These are phyloP conservation scores for Mycena albidolilacea DNA, from an alignment of 768 basidiomycete species.

Conservation along the genomic window DNA sequence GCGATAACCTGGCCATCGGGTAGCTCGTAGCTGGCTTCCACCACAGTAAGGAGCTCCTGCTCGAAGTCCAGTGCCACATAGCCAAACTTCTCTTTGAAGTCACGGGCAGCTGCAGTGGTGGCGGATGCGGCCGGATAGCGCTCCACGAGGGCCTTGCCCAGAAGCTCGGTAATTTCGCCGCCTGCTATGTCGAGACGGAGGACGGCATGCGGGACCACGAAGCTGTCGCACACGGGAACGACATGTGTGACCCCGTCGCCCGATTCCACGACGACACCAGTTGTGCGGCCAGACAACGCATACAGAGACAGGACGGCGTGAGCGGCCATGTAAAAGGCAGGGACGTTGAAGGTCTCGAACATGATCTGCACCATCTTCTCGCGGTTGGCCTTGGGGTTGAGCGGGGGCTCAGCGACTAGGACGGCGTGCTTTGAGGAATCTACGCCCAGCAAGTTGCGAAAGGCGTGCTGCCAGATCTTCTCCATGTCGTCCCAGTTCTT, in stretches of 20 bases:
- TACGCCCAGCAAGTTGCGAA: conserved; percentile 82
- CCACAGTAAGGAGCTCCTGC: conserved; percentile 35
- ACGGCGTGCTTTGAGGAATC: conserved; percentile 82
- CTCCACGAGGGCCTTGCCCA: conserved; percentile 75
- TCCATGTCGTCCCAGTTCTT: conserved; percentile 41
- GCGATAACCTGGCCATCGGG: conserved; percentile 84
- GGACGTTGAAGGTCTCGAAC: conserved; percentile 84
- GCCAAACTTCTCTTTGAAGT: conserved; percentile 79
- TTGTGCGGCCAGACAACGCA: conserved; percentile 74
- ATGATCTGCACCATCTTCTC: conserved; percentile 85
- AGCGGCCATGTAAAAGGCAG: conserved; percentile 80
- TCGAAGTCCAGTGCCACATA: conserved; percentile 41
- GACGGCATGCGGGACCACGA: conserved; percentile 77
- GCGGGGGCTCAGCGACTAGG: conserved; percentile 77
- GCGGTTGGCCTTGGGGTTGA: conserved; percentile 80
- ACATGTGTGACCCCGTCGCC: conserved; percentile 82
- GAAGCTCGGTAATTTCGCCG: conserved; percentile 73
- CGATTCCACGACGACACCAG: conserved; percentile 82
- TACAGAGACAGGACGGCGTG: conserved; percentile 80
- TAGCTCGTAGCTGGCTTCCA: conserved; percentile 39
- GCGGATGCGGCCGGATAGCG: conserved; percentile 84
- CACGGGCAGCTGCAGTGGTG: conserved; percentile 81
- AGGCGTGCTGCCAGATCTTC: conserved; percentile 62
- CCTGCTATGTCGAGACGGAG: conserved; percentile 76
- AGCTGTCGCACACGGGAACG: conserved; percentile 82